phyloP scores from a whole-genome alignment of 1,284 basidiomycete genomes.

The Sanghuangporus sanghuang region DNA sequence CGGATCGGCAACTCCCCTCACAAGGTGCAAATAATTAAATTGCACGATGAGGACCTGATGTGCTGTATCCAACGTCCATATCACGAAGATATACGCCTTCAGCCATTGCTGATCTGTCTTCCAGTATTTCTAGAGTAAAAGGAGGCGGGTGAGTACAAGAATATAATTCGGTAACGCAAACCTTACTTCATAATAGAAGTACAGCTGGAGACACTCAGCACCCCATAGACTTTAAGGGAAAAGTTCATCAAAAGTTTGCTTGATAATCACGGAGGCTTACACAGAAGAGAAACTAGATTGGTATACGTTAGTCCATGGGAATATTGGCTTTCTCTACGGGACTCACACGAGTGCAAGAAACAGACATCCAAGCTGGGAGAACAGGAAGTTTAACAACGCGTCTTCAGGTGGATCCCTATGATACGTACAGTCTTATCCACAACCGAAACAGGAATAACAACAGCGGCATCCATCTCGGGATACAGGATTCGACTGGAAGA shows the following conservation, averaged over 20 bases:
- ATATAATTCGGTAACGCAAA: not conserved
- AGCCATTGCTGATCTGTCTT: too few species aligned
- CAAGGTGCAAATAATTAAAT: constrained; percentile 5
- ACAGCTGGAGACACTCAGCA: constrained; percentile 3
- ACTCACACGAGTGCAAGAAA: not conserved
- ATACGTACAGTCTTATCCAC: not conserved
- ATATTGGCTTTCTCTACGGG: not conserved
- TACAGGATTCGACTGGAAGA: not conserved
- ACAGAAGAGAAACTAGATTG: not conserved
- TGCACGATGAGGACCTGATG: not conserved
- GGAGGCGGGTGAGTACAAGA: too few species aligned
- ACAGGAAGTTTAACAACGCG: not conserved
- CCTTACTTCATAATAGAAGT: constrained; percentile 6
- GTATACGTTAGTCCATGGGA: not conserved
- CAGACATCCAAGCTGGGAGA: not conserved
- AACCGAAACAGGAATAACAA: not conserved
- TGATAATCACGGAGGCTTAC: not conserved
- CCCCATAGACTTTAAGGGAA: constrained; percentile 8
- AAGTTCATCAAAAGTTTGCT: not conserved
- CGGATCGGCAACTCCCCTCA: not conserved
- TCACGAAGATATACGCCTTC: not conserved
- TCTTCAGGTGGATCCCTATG: not conserved
- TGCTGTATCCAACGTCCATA: not conserved
- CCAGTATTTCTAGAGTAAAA: not conserved
- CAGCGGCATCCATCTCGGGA: not conserved